Conservation (phyloP, 371 early-diverging fungal species). For the Lichtheimia hyalospora region DNA sequence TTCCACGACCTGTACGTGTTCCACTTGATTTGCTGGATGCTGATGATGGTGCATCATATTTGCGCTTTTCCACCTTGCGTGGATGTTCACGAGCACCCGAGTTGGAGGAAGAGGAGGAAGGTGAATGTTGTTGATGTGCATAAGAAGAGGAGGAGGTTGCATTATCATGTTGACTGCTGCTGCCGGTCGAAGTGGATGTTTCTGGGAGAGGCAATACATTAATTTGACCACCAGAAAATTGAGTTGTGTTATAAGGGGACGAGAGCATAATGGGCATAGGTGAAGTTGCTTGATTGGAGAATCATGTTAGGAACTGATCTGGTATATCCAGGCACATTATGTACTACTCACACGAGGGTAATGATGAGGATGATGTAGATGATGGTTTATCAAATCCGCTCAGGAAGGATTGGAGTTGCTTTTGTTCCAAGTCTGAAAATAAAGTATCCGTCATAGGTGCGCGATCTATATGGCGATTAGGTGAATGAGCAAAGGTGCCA, state of each 20-base stretch:
- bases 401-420: slow-evolving; percentile 17
- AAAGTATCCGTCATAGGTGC: slow-evolving; percentile 1
- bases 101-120: slow-evolving; percentile 6
- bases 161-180: not conserved
- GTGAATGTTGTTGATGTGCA: not conserved
- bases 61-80: slow-evolving; percentile 13
- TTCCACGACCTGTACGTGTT: slow-evolving; percentile 13
- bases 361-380: not conserved
- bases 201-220: slow-evolving; percentile 14
- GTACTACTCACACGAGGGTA: no score
- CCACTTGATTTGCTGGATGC: not conserved
- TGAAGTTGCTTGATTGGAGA: slow-evolving; percentile 9
- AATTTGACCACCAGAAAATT: slow-evolving; percentile 2
- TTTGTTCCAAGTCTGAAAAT: slow-evolving; percentile 14
- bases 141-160: not conserved
- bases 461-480: slow-evolving; percentile 1
- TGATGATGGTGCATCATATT: slow-evolving; percentile 9
- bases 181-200: slow-evolving; percentile 3
- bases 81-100: slow-evolving; percentile 10
- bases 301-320: slow-evolving; percentile 10
- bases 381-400: slow-evolving; percentile 5
- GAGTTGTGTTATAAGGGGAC: slow-evolving; percentile 21
- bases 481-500: not conserved
- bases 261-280: slow-evolving; percentile 23
- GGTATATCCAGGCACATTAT: no score